phyloP scores from a whole-genome alignment of 2,329 filamentous ascomycete genomes.

The Penicillium griseofulvum region DNA sequence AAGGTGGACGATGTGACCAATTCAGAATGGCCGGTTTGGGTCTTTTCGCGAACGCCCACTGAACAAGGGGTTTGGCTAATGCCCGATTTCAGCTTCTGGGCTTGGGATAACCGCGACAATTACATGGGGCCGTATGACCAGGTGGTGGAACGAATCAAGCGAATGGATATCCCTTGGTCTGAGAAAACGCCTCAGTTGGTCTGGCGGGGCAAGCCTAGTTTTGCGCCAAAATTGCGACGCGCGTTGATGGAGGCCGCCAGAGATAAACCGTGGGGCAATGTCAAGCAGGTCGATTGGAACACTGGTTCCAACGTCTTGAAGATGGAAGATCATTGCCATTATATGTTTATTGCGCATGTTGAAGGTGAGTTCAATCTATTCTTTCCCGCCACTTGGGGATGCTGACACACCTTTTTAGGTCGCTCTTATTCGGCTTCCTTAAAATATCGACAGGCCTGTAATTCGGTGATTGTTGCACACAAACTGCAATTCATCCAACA shows the following conservation, averaged over 20 bases:
- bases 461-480: slow-evolving; percentile 49
- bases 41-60: slow-evolving; percentile 39
- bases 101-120: slow-evolving; percentile 43
- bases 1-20: slow-evolving; percentile 45
- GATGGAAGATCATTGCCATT: slow-evolving; percentile 54
- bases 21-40: slow-evolving; percentile 42
- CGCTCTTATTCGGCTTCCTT: slow-evolving; percentile 51
- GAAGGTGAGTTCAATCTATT: slow-evolving; percentile 41
- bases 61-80: slow-evolving; percentile 51
- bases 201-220: slow-evolving; percentile 50
- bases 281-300: slow-evolving; percentile 43
- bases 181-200: slow-evolving; percentile 46
- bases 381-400: neutral
- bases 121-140: slow-evolving; percentile 38
- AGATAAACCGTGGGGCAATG: slow-evolving; percentile 48
- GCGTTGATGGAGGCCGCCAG: slow-evolving; percentile 40
- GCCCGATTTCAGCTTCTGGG: slow-evolving; percentile 54
- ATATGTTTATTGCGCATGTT: slow-evolving; percentile 54
- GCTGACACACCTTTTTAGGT: slow-evolving; percentile 16
- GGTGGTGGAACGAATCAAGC: slow-evolving; percentile 34
- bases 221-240: slow-evolving; percentile 41
- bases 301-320: slow-evolving; percentile 44
- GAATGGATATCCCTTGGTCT: slow-evolving; percentile 30
- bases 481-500: slow-evolving; percentile 50
- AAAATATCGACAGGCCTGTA: slow-evolving; percentile 52